Evolutionary conservation across 2,329 filamentous ascomycete genomes (phyloP).

Genomic region (Trichoderma breve): DNA sequence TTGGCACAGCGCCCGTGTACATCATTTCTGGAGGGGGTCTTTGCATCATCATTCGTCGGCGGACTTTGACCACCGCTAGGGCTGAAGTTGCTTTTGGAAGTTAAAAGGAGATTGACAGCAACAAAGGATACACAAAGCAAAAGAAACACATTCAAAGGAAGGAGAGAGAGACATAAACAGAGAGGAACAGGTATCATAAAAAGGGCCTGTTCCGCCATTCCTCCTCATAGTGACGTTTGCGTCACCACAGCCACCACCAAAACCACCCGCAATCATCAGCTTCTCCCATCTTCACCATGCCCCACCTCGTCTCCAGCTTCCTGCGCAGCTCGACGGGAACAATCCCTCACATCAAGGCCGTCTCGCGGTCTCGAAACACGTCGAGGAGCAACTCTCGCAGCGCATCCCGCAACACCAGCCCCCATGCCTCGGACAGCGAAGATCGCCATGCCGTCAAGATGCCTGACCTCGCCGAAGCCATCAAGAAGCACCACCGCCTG

Average conservation of each 20-base stretch:
- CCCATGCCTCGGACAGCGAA: conserved; percentile 38
- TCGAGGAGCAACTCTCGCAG: conserved; percentile 31
- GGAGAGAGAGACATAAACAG: neutral
- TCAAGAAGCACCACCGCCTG: conserved; percentile 44
- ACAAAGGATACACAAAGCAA: neutral
- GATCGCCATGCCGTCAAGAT: conserved; percentile 39
- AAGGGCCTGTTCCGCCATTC: neutral
- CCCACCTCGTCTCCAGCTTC: conserved; percentile 57
- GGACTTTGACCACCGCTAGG: neutral
- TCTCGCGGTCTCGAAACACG: conserved; percentile 32
- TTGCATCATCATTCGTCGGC: neutral
- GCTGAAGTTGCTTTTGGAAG: conserved; percentile 1
- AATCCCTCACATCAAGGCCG: conserved; percentile 49
- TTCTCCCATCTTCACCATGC: conserved; percentile 42
- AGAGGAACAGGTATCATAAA: neutral
- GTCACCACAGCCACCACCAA: conserved; percentile 5
- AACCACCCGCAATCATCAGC: neutral
- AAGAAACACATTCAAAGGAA: neutral
- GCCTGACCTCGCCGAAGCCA: conserved; percentile 38
- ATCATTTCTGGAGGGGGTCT: neutral
- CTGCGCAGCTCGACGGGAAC: conserved; percentile 56
- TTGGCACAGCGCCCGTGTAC: conserved; percentile 5
- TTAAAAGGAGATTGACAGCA: neutral
- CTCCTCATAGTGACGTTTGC: neutral
- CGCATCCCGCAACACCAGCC: conserved; percentile 33